phyloP scores from a whole-genome alignment of 2,329 filamentous ascomycete species.

The Ustilaginoidea virens region DNA sequence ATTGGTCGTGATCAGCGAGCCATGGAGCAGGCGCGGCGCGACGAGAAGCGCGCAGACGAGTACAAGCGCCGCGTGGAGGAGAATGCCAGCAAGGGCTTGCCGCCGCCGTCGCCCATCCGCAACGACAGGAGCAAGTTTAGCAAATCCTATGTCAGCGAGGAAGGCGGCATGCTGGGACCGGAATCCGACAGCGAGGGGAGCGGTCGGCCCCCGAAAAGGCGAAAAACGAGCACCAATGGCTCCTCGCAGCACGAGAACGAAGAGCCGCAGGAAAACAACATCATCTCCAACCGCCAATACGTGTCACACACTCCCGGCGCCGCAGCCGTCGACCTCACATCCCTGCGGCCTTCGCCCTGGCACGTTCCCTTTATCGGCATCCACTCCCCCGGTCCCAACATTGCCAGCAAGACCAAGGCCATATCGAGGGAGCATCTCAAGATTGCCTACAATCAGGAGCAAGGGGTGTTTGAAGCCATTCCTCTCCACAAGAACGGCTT shows the following conservation, averaged over 20 bases:
- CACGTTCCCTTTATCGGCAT: slow-evolving; percentile 55
- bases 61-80: slow-evolving; percentile 29
- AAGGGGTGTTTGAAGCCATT: slow-evolving; percentile 48
- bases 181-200: slow-evolving; percentile 41
- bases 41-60: slow-evolving; percentile 31
- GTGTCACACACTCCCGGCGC: slow-evolving; percentile 44
- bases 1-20: slow-evolving; percentile 56
- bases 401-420: slow-evolving; percentile 48
- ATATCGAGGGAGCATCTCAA: slow-evolving; percentile 63
- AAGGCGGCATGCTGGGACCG: slow-evolving; percentile 52
- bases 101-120: slow-evolving; percentile 33
- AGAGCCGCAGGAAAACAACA: slow-evolving; percentile 28
- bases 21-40: slow-evolving; percentile 35
- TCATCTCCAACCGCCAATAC: slow-evolving; percentile 43
- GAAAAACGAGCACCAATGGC: slow-evolving; percentile 28
- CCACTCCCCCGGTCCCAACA: slow-evolving; percentile 50
- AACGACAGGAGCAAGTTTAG: slow-evolving; percentile 39
- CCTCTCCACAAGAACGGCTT: slow-evolving; percentile 51
- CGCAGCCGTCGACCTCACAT: slow-evolving; percentile 41
- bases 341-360: slow-evolving; percentile 43
- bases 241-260: slow-evolving; percentile 27
- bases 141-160: slow-evolving; percentile 53
- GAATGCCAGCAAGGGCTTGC: slow-evolving; percentile 31
- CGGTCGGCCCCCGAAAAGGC: slow-evolving; percentile 29
- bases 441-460: slow-evolving; percentile 52